These are phyloP conservation scores for Didymella exigua DNA, from an alignment of 2,329 filamentous ascomycete species.

Conservation along the genomic window DNA sequence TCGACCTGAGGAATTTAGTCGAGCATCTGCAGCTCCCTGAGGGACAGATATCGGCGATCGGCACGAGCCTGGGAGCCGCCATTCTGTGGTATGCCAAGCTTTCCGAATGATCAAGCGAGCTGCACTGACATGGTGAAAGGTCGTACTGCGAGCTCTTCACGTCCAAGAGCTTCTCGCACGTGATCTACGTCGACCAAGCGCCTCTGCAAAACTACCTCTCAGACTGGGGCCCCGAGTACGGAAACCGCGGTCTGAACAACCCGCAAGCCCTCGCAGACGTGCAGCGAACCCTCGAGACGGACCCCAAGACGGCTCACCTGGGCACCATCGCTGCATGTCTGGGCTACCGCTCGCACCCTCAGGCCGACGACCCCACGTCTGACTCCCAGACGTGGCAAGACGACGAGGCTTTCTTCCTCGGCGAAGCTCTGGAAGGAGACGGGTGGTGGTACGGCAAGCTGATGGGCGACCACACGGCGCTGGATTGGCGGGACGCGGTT, in stretches of 20 bases:
- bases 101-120: too few species aligned
- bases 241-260: slow-evolving; percentile 31
- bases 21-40: slow-evolving; percentile 20
- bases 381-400: slow-evolving; percentile 23
- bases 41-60: slow-evolving; percentile 22
- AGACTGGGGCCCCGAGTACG: slow-evolving; percentile 32
- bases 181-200: slow-evolving; percentile 38
- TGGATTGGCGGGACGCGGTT: slow-evolving; percentile 35
- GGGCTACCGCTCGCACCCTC: slow-evolving; percentile 30
- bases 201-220: slow-evolving; percentile 34
- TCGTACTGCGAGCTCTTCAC: slow-evolving; percentile 37
- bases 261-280: slow-evolving; percentile 20
- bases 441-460: slow-evolving; percentile 39
- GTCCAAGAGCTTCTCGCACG: slow-evolving; percentile 23
- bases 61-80: slow-evolving; percentile 29
- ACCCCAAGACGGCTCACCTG: slow-evolving; percentile 23
- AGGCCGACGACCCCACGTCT: slow-evolving; percentile 18
- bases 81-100: slow-evolving; percentile 25
- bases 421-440: slow-evolving; percentile 31
- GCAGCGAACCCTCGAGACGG: slow-evolving; percentile 20
- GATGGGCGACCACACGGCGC: slow-evolving; percentile 38
- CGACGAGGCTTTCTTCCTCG: slow-evolving; percentile 34
- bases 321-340: slow-evolving; percentile 34
- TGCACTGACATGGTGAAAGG: slow-evolving; percentile 8
- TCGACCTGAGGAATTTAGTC: slow-evolving; percentile 35